Conservation (phyloP, 306 rosid species). For the Albizia julibrissin region DNA sequence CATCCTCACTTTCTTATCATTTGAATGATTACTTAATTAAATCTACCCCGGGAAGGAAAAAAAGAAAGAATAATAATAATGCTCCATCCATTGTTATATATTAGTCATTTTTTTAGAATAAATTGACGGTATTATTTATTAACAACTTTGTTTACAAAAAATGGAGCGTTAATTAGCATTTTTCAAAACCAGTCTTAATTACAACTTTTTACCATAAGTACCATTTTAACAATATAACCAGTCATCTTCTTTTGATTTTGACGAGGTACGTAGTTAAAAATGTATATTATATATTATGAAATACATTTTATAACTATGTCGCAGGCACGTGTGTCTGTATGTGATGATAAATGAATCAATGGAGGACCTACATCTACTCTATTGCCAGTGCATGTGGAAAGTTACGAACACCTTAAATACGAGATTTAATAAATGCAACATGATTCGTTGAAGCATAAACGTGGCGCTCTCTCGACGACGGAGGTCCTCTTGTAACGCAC, state of each 20-base stretch:
- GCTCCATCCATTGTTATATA: background rate
- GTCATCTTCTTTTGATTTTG: too few relatives aligned
- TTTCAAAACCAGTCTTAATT: background rate
- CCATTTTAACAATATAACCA: too few relatives aligned
- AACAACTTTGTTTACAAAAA: too few relatives aligned
- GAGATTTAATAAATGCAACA: background rate
- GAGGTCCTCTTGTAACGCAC: slow-evolving; percentile 5
- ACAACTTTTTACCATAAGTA: too few relatives aligned
- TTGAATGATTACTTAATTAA: background rate
- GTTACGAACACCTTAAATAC: background rate
- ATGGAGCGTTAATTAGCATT: background rate
- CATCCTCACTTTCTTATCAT: background rate
- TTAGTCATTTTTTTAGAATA: background rate
- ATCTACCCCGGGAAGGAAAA: too few relatives aligned
- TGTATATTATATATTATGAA: background rate
- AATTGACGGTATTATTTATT: background rate
- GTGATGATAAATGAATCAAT: background rate
- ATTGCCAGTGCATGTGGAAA: background rate
- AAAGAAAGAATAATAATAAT: background rate
- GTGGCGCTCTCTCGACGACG: slow-evolving; percentile 27
- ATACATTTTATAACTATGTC: background rate
- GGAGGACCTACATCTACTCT: background rate
- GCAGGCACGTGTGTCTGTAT: background rate
- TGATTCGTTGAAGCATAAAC: slow-evolving; percentile 2
- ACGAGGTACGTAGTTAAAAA: background rate